These are phyloP conservation scores for Xylaria castorea DNA, from an alignment of 495 filamentous ascomycete genomes.

Conservation along the genomic window DNA sequence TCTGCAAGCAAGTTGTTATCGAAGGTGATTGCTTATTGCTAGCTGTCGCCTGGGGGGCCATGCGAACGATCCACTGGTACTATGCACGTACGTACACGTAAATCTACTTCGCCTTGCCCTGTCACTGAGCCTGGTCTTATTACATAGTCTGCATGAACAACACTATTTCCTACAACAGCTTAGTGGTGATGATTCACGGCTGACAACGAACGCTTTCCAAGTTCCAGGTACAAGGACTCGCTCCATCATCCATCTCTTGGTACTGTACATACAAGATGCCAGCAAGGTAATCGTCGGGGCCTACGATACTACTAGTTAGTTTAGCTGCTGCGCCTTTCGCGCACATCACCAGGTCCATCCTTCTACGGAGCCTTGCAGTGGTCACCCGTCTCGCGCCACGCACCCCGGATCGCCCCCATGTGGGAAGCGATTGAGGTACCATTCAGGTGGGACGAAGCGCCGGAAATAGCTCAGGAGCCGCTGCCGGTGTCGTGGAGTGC, in stretches of 20 bases:
- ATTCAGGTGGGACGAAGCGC: constrained; percentile 17
- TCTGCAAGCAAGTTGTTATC: not conserved
- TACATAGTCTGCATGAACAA: not conserved
- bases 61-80: not conserved
- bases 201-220: not conserved
- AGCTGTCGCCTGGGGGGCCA: not conserved
- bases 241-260: constrained; percentile 3
- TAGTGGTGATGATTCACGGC: constrained; percentile 7
- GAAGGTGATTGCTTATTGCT: not conserved
- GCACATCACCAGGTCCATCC: constrained; percentile 8
- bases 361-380: constrained; percentile 7
- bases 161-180: not conserved
- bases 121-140: not conserved
- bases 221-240: constrained; percentile 4
- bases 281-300: not conserved
- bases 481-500: constrained; percentile 4
- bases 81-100: not conserved
- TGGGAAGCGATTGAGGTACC: constrained; percentile 14
- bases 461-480: constrained; percentile 17
- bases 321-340: not conserved
- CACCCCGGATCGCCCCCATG: constrained; percentile 18
- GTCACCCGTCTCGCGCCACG: not conserved
- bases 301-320: not conserved
- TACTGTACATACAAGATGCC: not conserved
- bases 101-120: not conserved